These are phyloP conservation scores for Sugiyamaella pinicola DNA, from an alignment of 1,139 yeast genomes.

Conservation along the genomic window DNA sequence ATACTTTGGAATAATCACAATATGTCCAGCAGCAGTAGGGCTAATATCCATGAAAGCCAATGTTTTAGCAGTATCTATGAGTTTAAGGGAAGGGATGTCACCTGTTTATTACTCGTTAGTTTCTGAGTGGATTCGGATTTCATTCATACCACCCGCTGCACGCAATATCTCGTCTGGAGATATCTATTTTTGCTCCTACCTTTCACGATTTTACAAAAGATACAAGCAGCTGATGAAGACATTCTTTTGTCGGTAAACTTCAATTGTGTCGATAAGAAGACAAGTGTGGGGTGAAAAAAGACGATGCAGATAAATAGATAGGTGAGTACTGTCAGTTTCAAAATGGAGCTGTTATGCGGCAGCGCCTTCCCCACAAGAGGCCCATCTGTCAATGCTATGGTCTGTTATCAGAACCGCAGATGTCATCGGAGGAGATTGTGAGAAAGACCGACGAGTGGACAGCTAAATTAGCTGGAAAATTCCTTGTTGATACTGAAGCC, in stretches of 20 bases:
- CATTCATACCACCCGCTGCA: not conserved
- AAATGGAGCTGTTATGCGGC: not conserved
- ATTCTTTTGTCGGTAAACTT: too few relatives aligned
- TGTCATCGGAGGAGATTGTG: slow-evolving; percentile 18
- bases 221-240: slow-evolving; percentile 57
- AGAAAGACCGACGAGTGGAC: slow-evolving; percentile 29
- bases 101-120: slow-evolving; percentile 46
- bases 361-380: not conserved
- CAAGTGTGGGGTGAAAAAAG: too few relatives aligned
- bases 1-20: slow-evolving; percentile 83
- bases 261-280: too few relatives aligned
- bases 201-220: slow-evolving; percentile 89
- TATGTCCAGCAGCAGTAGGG: slow-evolving; percentile 87
- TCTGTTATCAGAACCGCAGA: not conserved
- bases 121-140: not conserved
- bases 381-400: too few relatives aligned
- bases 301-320: too few relatives aligned
- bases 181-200: slow-evolving; percentile 47
- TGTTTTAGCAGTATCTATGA: slow-evolving; percentile 75
- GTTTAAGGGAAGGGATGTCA: slow-evolving; percentile 88
- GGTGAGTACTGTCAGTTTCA: too few relatives aligned
- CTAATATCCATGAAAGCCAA: slow-evolving; percentile 90
- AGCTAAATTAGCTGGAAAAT: slow-evolving; percentile 33
- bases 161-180: too few relatives aligned
- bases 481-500: slow-evolving; percentile 25